phyloP scores from a whole-genome alignment of 371 early-diverging fungal genomes.

The Syncephalastrum monosporum region DNA sequence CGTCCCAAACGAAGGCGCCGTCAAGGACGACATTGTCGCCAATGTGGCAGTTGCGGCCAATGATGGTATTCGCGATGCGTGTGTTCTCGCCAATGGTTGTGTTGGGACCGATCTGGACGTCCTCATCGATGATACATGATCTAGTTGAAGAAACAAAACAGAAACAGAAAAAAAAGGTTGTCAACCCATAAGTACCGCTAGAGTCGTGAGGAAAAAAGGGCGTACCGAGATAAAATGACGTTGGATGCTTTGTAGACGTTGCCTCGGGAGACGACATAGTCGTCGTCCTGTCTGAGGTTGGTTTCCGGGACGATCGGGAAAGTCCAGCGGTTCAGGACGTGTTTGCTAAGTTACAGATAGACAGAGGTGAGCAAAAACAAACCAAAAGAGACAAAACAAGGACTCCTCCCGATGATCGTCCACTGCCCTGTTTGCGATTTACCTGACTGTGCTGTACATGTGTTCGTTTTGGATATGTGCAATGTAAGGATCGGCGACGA shows the following conservation, averaged over 20 bases:
- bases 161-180: too few species aligned
- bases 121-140: constrained; percentile 74
- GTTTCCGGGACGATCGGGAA: constrained; percentile 93
- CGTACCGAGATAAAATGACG: constrained; percentile 66
- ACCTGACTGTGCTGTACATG: constrained; percentile 82
- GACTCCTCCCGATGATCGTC: background rate
- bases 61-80: constrained; percentile 70
- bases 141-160: constrained; percentile 22
- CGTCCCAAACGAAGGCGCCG: constrained; percentile 86
- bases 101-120: constrained; percentile 80
- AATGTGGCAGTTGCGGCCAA: constrained; percentile 84
- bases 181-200: too few species aligned
- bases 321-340: constrained; percentile 89
- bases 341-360: constrained; percentile 51
- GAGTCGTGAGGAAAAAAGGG: too few species aligned
- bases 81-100: constrained; percentile 78
- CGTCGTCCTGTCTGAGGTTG: constrained; percentile 64
- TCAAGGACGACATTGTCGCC: constrained; percentile 73
- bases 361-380: background rate
- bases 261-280: constrained; percentile 74
- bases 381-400: too few species aligned
- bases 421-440: background rate
- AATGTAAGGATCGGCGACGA: constrained; percentile 79
- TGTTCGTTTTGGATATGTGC: constrained; percentile 81
- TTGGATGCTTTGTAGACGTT: constrained; percentile 82